These are phyloP conservation scores for Arthonia radiata DNA, from an alignment of 495 filamentous ascomycete species.

Conservation along the genomic window DNA sequence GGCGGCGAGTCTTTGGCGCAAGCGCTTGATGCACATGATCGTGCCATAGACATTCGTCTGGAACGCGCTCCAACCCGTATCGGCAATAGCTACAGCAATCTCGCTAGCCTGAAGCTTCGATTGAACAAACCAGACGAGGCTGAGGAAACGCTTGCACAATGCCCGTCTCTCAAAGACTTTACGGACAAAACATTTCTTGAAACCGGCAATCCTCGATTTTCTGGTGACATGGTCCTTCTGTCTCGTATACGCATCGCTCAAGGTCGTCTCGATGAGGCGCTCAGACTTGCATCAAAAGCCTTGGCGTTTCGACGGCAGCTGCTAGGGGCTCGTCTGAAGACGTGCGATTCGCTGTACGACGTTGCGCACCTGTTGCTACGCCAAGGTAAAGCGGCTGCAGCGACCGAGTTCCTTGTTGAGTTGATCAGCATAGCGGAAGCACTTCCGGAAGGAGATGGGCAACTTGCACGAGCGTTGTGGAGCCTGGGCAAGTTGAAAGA, in stretches of 20 bases:
- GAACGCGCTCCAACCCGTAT: conserved; percentile 7
- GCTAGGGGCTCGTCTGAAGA: conserved; percentile 6
- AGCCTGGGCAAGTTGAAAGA: no score
- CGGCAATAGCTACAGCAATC: conserved; percentile 12
- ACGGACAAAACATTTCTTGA: conserved; percentile 9
- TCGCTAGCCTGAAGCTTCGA: conserved; percentile 9
- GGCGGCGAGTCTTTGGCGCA: conserved; percentile 7
- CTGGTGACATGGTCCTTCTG: conserved; percentile 8
- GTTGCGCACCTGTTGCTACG: conserved; percentile 5
- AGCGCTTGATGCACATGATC: conserved; percentile 6
- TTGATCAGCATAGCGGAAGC: conserved; percentile 2
- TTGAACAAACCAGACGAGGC: conserved; percentile 10
- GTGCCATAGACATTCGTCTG: conserved; percentile 10
- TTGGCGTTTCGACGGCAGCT: conserved; percentile 7
- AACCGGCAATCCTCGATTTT: conserved; percentile 9
- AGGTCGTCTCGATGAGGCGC: conserved; percentile 2
- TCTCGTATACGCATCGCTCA: conserved; percentile 5
- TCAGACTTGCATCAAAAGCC: conserved; percentile 6
- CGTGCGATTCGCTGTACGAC: conserved; percentile 10
- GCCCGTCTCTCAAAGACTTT: conserved; percentile 10
- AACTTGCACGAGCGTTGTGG: conserved; percentile 5
- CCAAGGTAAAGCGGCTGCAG: conserved; percentile 4
- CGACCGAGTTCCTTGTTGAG: conserved; percentile 3
- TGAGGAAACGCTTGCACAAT: conserved; percentile 9
- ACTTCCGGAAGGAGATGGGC: conserved; percentile 3